A percentile compares a stretch with the other conserved stretches of the same genome.
Evolutionary conservation across 176 grass and related monocot genomes (phyloP).

Genomic region (Miscanthus lutarioriparius): DNA sequence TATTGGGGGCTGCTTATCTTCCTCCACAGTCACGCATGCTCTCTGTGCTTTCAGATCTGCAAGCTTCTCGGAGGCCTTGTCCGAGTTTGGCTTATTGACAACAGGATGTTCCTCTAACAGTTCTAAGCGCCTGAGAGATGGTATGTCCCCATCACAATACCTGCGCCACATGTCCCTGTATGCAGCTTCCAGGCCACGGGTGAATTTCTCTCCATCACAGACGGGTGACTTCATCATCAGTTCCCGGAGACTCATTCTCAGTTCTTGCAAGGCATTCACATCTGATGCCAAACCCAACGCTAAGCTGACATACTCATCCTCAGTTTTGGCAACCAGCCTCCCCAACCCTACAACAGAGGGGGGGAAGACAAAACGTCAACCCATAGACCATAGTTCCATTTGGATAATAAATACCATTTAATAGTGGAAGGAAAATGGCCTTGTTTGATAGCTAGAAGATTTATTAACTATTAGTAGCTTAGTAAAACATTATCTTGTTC

Average conservation of each 20-base stretch:
- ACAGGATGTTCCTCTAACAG: slow-evolving; percentile 42
- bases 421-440: background rate
- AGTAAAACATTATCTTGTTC: slow-evolving; percentile 1
- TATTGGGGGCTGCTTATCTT: slow-evolving; percentile 25
- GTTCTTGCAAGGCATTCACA: slow-evolving; percentile 67
- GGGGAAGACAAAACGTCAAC: background rate
- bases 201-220: slow-evolving; percentile 79
- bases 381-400: background rate
- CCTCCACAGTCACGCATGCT: slow-evolving; percentile 13
- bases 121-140: slow-evolving; percentile 64
- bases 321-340: slow-evolving; percentile 68
- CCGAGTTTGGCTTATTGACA: slow-evolving; percentile 38
- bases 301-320: slow-evolving; percentile 69
- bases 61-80: slow-evolving; percentile 34
- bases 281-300: slow-evolving; percentile 84
- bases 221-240: slow-evolving; percentile 84
- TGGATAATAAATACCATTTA: background rate
- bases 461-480: background rate
- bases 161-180: slow-evolving; percentile 91
- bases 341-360: slow-evolving; percentile 46
- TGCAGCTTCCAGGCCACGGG: slow-evolving; percentile 75
- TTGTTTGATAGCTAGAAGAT: slow-evolving; percentile 3
- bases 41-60: slow-evolving; percentile 44
- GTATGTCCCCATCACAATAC: slow-evolving; percentile 71
- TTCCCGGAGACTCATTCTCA: slow-evolving; percentile 78